These are phyloP conservation scores for Petunia hybrid DNA, from an alignment of 305 asterid genomes.

Conservation along the genomic window DNA sequence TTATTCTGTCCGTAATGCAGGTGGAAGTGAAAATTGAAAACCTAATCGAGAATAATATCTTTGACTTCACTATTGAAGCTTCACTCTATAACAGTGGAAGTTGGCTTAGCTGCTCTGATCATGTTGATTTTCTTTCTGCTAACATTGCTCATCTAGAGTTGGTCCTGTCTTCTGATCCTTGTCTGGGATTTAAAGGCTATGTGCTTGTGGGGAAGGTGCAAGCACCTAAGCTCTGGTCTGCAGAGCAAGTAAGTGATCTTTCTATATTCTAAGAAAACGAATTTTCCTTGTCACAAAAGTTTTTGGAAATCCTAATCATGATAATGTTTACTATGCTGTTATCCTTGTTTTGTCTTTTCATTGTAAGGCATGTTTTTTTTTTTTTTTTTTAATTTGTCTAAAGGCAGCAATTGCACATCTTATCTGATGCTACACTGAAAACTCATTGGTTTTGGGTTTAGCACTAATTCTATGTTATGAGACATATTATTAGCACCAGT, in stretches of 20 bases:
- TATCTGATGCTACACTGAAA: constrained; percentile 14
- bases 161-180: constrained; percentile 56
- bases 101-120: constrained; percentile 52
- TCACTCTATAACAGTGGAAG: constrained; percentile 75
- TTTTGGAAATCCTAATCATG: neutral
- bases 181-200: constrained; percentile 82
- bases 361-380: neutral
- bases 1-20: constrained; percentile 44
- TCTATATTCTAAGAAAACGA: neutral
- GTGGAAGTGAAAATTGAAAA: constrained; percentile 84
- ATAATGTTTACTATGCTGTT: neutral
- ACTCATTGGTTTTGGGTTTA: constrained; percentile 22
- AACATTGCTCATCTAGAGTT: constrained; percentile 63
- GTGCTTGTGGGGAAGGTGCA: constrained; percentile 70
- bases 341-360: neutral
- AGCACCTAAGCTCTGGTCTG: constrained; percentile 89
- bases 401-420: neutral
- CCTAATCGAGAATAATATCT: constrained; percentile 55
- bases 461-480: constrained; percentile 1
- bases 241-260: constrained; percentile 71
- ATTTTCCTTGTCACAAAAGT: neutral
- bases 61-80: constrained; percentile 79
- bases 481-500: neutral
- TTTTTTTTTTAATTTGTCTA: neutral
- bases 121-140: constrained; percentile 59